Base-by-base conservation (phyloP, 192 early-diverging fungal genomes). In the Linnemannia hyalina region DNA sequence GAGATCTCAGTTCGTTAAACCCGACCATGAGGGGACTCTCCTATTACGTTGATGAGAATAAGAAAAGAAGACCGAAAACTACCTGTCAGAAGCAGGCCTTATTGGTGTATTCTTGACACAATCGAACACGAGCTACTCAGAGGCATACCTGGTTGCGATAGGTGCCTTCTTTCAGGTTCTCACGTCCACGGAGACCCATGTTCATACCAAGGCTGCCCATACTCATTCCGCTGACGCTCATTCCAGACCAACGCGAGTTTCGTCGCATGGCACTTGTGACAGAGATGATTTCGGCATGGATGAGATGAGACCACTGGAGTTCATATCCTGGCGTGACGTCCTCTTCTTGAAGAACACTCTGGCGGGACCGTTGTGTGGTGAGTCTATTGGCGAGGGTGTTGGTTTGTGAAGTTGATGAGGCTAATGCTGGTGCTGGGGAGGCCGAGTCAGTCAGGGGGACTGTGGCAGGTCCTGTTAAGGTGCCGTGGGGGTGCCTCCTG, bases 191-290 rank as follows among this genome's bases (percentile, higher is more conserved):
- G 26, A 92, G 82, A 6, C 92, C 92, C 91, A 93, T 92, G 49
- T 90, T 92, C 87, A 92, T 90, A 13, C 92, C 93, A 42, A 93
- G 80, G 46, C 89, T 82, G 68, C 91, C 91, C 91, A 93, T 92
- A 65, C 88, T 84, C 16, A 92, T 71, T n/a, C 92, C 88, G 80
- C 85, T 90, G 22, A 92, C 90, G 49, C 90, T 91, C 81, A 91
- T 90, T 11, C 92, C 92, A 44, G 91, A 90, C 96, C 96, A 97
- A 44, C 95, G 92, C 69, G 95, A 93, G 88, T 96, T 97, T 84
- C 94, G 95, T 29, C 95, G 90, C 95, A 97, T 96, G 44, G 94
- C 93, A 76, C 89, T 93, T 20, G 93, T 94, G 36, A 97, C 95
- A 73, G 87, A 90, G 69, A 93, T 92, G 71, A 96, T 95, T 85